Base-by-base conservation (phyloP, 2,329 filamentous ascomycete species). In the Cadophora malorum region DNA sequence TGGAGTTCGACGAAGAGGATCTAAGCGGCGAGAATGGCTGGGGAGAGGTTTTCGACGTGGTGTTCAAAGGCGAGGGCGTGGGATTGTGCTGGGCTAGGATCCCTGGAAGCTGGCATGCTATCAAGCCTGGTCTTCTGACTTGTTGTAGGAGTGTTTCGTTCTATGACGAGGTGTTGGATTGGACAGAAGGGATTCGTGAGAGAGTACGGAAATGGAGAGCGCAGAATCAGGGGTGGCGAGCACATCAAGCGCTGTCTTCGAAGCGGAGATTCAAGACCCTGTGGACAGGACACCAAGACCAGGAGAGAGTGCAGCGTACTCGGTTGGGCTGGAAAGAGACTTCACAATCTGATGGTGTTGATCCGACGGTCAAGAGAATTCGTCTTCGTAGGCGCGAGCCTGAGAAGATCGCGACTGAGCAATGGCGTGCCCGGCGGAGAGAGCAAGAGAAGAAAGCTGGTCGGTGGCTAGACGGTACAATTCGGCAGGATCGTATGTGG, bases 391-490 rank as follows among this genome's bases (percentile, higher is more conserved):
- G 55, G 35, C 63, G 49, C 9, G 23, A 41, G 4, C 23, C 41
- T 4, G 19, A 64, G 45, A 69, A 69, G 45, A 65, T 72, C 9
- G 68, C 70, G 64, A 71, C 64, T 25, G 70, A 72, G n/a, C 31
- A 63, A 28, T 74, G 71, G 70, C 41, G 73, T 19, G 63, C 62
- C 12, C 52, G 65, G 25, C 47, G 73, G 31, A 64, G 72, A 60
- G 14, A 8, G 4, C 70, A 72, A 56, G 74, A 75, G 70, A 72
- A 70, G 68, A 73, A 69, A n/a, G 69, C 71, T 14, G 73, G 73
- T 2, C 45, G 74, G 14, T 75, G 74, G 72, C 69, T 67, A 4
- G 73, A 74, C 63, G 72, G 70, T 12, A 74, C 69, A 0, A 41
- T 64, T 33, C 50, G 71, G 50, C 71, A 72, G 66, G 62, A 71